A percentile compares a stretch with the other conserved stretches of the same genome.
phyloP scores from a whole-genome alignment of 345 rosid genomes.

The Euphorbia pulcherrima region DNA sequence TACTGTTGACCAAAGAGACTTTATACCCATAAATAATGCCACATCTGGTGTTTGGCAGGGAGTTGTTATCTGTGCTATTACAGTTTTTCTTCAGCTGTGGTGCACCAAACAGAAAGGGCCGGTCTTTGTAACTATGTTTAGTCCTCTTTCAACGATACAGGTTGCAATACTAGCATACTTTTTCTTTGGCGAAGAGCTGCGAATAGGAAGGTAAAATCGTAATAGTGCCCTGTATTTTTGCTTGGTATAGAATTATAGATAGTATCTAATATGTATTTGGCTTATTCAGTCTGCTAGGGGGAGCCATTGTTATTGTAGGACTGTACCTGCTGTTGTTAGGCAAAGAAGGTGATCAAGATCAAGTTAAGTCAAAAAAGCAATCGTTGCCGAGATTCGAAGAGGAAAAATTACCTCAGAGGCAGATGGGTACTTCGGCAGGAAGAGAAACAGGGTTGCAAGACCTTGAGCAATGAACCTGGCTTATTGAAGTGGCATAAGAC shows the following conservation, averaged over 20 bases:
- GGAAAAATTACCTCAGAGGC: neutral
- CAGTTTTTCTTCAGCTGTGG: slow-evolving; percentile 25
- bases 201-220: slow-evolving; percentile 21
- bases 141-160: slow-evolving; percentile 22
- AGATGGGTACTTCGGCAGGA: slow-evolving; percentile 13
- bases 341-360: slow-evolving; percentile 27
- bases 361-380: slow-evolving; percentile 8
- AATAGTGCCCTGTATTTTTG: neutral
- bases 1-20: neutral
- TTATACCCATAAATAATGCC: neutral
- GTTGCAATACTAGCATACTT: slow-evolving; percentile 27
- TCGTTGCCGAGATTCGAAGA: slow-evolving; percentile 8
- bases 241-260: neutral
- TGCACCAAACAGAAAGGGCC: slow-evolving; percentile 28
- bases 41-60: slow-evolving; percentile 18
- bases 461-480: slow-evolving; percentile 7
- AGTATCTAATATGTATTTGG: slow-evolving; percentile 2
- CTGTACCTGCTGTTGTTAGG: slow-evolving; percentile 27
- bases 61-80: slow-evolving; percentile 13
- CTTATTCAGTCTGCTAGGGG: slow-evolving; percentile 25
- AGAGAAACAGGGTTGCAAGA: neutral
- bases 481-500: neutral
- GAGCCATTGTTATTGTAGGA: slow-evolving; percentile 25
- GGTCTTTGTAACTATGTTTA: slow-evolving; percentile 30
- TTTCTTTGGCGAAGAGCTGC: slow-evolving; percentile 29